A percentile compares a stretch with the other conserved stretches of the same genome.
Conservation (phyloP, 2,329 filamentous ascomycete genomes). For the Coniochaeta hoffmannii region DNA sequence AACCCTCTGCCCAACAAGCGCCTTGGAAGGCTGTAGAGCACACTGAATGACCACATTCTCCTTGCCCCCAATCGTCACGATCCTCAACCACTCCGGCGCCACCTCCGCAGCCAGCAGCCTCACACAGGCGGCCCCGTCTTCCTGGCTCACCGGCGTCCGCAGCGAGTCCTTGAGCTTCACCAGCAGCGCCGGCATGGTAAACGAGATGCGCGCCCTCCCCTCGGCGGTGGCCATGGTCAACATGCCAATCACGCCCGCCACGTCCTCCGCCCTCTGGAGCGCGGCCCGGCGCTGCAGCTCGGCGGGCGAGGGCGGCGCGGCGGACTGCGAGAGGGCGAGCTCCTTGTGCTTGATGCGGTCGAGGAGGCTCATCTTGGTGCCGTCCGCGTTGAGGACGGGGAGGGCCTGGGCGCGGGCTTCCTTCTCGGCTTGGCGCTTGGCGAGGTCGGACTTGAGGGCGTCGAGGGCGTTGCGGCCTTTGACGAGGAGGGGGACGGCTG, state of each 20-base stretch:
- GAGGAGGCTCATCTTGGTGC: conserved; percentile 58
- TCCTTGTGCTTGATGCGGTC: conserved; percentile 72
- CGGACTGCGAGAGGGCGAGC: conserved; percentile 36
- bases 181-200: conserved; percentile 55
- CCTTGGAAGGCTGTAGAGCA: conserved; percentile 25
- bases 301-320: conserved; percentile 39
- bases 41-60: conserved; percentile 52
- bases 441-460: conserved; percentile 58
- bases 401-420: conserved; percentile 20
- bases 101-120: conserved; percentile 45
- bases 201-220: conserved; percentile 52
- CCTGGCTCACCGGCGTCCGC: conserved; percentile 42
- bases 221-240: conserved; percentile 47
- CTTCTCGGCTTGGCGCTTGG: conserved; percentile 40
- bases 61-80: conserved; percentile 42
- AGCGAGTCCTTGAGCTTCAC: conserved; percentile 63
- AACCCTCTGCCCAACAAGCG: conserved; percentile 24
- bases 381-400: conserved; percentile 31
- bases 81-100: conserved; percentile 47
- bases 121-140: conserved; percentile 44
- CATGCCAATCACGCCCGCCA: conserved; percentile 60
- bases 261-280: conserved; percentile 59
- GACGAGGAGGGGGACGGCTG: conserved; percentile 45
- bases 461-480: conserved; percentile 64
- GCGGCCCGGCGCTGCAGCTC: conserved; percentile 57